Conservation (phyloP, 164 flowering plant species). For the Magnolia kwangsiensis region DNA sequence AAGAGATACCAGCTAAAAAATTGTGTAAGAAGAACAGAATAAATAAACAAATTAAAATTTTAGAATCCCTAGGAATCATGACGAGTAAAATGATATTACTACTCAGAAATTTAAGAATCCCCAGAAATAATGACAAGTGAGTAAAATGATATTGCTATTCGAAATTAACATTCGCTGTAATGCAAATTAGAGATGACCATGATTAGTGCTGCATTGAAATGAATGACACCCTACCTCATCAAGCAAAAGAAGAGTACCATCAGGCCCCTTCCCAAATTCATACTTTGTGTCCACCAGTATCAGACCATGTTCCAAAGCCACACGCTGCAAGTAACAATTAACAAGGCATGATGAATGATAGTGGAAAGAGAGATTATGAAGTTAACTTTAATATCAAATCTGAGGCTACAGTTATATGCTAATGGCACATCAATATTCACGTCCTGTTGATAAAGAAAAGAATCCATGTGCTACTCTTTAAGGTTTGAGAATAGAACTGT, state of each 20-base stretch:
- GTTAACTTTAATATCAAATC: neutral
- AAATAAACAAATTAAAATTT: too few species aligned
- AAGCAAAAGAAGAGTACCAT: slow-evolving; percentile 74
- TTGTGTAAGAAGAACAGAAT: neutral
- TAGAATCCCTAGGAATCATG: neutral
- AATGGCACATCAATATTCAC: neutral
- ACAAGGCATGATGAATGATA: neutral
- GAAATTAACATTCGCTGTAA: neutral
- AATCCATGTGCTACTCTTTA: neutral
- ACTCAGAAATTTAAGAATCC: neutral
- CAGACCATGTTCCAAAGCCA: slow-evolving; percentile 81
- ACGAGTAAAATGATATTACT: neutral
- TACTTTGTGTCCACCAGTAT: slow-evolving; percentile 92
- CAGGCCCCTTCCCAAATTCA: slow-evolving; percentile 88
- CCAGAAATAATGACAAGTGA: neutral
- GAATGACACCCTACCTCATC: slow-evolving; percentile 65
- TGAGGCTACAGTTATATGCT: neutral
- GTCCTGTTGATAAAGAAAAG: neutral
- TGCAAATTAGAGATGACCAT: neutral
- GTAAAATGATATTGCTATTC: neutral
- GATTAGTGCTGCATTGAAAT: neutral
- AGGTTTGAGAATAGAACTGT: neutral
- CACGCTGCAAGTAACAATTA: slow-evolving; percentile 41
- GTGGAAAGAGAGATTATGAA: neutral
- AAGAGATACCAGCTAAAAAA: neutral